phyloP scores from a whole-genome alignment of 495 filamentous ascomycete genomes.

The Tuber umbilicatum region DNA sequence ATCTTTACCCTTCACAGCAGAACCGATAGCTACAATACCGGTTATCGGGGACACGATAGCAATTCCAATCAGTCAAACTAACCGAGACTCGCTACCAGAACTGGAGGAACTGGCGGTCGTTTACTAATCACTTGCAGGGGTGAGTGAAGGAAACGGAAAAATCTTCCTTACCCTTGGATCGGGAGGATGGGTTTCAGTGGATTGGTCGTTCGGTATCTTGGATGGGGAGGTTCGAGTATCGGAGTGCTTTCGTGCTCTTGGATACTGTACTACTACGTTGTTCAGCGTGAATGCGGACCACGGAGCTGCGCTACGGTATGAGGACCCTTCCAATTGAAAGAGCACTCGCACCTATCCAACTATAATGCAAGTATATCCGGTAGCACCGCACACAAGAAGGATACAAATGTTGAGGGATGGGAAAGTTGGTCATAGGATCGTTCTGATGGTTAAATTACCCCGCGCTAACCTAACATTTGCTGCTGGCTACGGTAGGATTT shows the following conservation, averaged over 20 bases:
- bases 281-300: background rate
- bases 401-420: background rate
- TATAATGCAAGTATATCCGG: background rate
- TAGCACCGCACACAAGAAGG: background rate
- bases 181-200: background rate
- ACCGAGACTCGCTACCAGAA: background rate
- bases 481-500: background rate
- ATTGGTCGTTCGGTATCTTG: background rate
- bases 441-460: background rate
- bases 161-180: background rate
- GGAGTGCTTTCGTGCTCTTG: background rate
- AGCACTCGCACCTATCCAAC: background rate
- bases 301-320: background rate
- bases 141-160: background rate
- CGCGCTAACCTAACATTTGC: background rate
- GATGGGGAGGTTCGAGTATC: background rate
- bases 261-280: too few species aligned
- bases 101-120: background rate
- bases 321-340: background rate
- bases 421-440: background rate
- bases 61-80: background rate
- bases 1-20: background rate
- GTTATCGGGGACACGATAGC: background rate
- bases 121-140: background rate
- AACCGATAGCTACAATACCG: background rate